Conservation (phyloP, 805 yeast species). For the Lipomyces chichibuensis region DNA sequence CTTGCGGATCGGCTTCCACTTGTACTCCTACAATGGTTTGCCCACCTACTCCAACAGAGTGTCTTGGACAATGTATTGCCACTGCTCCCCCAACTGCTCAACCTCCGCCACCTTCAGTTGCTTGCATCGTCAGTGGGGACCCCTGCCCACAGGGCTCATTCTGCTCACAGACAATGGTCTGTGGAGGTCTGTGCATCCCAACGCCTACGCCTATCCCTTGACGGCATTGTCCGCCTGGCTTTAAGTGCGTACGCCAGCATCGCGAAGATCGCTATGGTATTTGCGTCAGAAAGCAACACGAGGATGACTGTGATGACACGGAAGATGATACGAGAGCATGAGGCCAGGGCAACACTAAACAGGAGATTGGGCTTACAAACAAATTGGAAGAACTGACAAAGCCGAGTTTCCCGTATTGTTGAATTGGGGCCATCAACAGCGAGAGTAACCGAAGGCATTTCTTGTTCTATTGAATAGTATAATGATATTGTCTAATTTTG, state of each 20-base stretch:
- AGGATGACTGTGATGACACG: not conserved
- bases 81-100: conserved; percentile 5
- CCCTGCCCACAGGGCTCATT: conserved; percentile 4
- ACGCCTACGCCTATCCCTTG: not conserved
- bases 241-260: too few species aligned
- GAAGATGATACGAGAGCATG: not conserved
- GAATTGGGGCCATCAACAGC: too few species aligned
- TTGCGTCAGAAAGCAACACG: not conserved
- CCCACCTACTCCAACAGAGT: not conserved
- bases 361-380: not conserved
- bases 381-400: not conserved
- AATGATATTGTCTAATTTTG: too few species aligned
- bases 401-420: not conserved
- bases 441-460: not conserved
- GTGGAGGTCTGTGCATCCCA: conserved; percentile 5
- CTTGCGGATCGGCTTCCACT: conserved; percentile 5
- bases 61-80: conserved; percentile 2
- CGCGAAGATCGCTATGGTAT: too few species aligned
- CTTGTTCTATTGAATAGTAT: too few species aligned
- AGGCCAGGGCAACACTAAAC: not conserved
- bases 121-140: not conserved
- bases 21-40: conserved; percentile 6
- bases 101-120: not conserved
- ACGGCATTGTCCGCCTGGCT: too few species aligned
- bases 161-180: conserved; percentile 3